Evolutionary conservation across 106 monocot genomes (phyloP), one percentile per base, ranked within the genome.

Genomic region (Dendrobium officinale): DNA sequence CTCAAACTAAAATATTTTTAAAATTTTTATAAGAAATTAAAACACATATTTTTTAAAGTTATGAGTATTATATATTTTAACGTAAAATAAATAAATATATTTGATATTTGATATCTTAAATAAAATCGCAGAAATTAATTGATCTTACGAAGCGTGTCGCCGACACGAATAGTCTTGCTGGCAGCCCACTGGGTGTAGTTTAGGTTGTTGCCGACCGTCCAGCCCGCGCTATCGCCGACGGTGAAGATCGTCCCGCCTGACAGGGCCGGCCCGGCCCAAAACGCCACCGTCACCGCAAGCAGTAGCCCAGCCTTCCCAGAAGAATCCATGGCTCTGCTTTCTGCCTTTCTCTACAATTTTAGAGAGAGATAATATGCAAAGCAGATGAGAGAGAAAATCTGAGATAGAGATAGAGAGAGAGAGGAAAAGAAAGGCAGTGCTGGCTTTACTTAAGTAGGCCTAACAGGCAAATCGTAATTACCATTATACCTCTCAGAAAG

Each of bases 91-190:
- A 37, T 37, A 37, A 2, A 37, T 37, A 37, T 37, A 37, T 37
- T 37, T 37, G 37, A 37, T 37, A 37, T 0, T 37, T 37, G 37
- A 37, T 37, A 37, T 37, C 37, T 51, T 4, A 67, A 80, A 49
- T 8, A 75, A 79, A 42, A 26, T 42, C 4, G 29, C 31, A 56
- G 2, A 16, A 17, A 45, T 31, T 9, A 79, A 5, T 40, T 2
- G 44, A 73, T 56, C 82, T 74, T 49, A 89, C 89, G 33, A 41
- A 89, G 81, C 51, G 77, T 86, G 81, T 89, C 89, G 79, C 89
- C 89, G 44, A 82, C 77, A 16, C 10, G 42, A 74, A 89, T 86
- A 31, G 64, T 85, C 77, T 82, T 82, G 61, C 64, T 27, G 18
- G 75, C 9, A 6, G 86, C 49, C 89, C 89, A 89, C 3, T 22